phyloP scores from a whole-genome alignment of 495 filamentous ascomycete genomes.

The Xylaria flabelliformis region DNA sequence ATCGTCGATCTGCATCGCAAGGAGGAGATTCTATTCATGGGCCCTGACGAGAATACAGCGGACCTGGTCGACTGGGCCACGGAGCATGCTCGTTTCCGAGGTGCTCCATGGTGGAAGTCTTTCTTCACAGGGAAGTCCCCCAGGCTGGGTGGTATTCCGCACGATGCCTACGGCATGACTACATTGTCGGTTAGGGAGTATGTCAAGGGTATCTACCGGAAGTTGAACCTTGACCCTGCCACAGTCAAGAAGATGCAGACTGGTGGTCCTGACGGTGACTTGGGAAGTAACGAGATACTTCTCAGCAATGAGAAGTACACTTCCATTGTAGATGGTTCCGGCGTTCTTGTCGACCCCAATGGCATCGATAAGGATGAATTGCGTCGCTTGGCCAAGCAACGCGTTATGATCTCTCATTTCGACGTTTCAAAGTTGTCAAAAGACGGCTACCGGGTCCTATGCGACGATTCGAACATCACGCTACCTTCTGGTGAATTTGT shows the following conservation, averaged over 20 bases:
- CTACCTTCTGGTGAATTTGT: slow-evolving; percentile 87
- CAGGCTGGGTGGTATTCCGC: slow-evolving; percentile 92
- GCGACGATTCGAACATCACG: slow-evolving; percentile 85
- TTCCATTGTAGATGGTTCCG: slow-evolving; percentile 91
- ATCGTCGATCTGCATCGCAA: slow-evolving; percentile 94
- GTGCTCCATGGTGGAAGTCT: slow-evolving; percentile 99
- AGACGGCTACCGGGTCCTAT: slow-evolving; percentile 88
- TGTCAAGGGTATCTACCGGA: slow-evolving; percentile 94
- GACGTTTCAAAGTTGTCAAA: slow-evolving; percentile 84
- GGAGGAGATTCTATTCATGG: slow-evolving; percentile 97
- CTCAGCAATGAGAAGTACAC: slow-evolving; percentile 94
- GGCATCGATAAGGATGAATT: slow-evolving; percentile 87
- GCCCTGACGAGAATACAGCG: slow-evolving; percentile 97
- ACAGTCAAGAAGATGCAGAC: slow-evolving; percentile 93
- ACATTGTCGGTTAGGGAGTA: slow-evolving; percentile 96
- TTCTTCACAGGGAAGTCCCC: slow-evolving; percentile 99
- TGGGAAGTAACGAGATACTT: slow-evolving; percentile 97
- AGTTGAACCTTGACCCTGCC: slow-evolving; percentile 83
- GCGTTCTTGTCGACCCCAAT: slow-evolving; percentile 91
- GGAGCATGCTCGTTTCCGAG: slow-evolving; percentile 84
- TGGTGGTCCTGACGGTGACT: slow-evolving; percentile 93
- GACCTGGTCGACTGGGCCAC: slow-evolving; percentile 98
- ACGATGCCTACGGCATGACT: slow-evolving; percentile 97
- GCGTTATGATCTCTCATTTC: slow-evolving; percentile 88
- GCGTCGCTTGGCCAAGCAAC: slow-evolving; percentile 80